Evolutionary conservation across 148 eudicot genomes (phyloP), one percentile per base, ranked within the genome.

Genomic region (Dianthus caryophyllus): DNA sequence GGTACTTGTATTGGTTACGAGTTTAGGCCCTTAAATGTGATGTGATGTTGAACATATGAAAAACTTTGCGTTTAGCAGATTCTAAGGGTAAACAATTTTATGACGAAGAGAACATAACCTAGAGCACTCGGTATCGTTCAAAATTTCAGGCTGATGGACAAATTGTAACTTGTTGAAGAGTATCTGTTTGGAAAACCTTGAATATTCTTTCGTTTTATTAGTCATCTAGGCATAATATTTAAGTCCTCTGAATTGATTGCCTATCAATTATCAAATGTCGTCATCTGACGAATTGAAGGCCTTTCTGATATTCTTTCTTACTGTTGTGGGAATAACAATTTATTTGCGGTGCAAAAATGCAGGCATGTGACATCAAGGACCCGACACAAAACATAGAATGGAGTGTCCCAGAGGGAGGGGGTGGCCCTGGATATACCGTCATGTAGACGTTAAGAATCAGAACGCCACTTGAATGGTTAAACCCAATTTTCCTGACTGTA

Each of bases 321-420:
- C 24, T n/a, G 27, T 24, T 33, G 5, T 52, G 6, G 6, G 16
- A 26, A 11, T 25, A 63, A 49, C 16, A 13, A 7, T 13, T 0
- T 41, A 55, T 17, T n/a, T 13, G 1, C 27, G 25, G 52, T 66
- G 57, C 62, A 56, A 39, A 64, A 47, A 31, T 68, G 44, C 84
- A 94, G 98, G 98, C 98, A 49, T 94, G 98, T 61, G 96, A 86
- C 76, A 90, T 94, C 63, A 94, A 94, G 81, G 98, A 94, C 52
- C 98, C 98, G 9, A 85, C 80, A 76, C 96, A 88, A 83, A 94
- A 94, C 72, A 94, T 94, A 16, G 82, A 88, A 67, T 94, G 98
- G 98, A 88, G 87, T 10, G 97, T 94, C 61, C 98, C 98, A 2
- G 96, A 94, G 73, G 98, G 98, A 16, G 93, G 98, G 0, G 98